Percentiles rank a stretch among this genome's conserved stretches.
Conservation (phyloP, 805 yeast genomes). For the Yamadazyma phyllophila region DNA sequence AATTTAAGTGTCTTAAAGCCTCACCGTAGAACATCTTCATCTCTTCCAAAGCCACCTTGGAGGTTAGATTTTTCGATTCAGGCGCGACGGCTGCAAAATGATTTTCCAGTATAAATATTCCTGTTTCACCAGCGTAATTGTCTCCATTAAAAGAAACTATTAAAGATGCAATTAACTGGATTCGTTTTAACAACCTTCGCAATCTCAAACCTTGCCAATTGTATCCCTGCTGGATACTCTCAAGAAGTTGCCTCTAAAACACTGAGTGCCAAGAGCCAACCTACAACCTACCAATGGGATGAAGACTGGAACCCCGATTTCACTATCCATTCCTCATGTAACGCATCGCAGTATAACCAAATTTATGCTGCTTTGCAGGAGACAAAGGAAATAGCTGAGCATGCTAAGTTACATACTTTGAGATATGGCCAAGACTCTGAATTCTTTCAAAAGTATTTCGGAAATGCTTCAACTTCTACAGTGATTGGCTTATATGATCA, state of each 20-base stretch:
- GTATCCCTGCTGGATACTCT: not conserved
- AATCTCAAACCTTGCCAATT: not conserved
- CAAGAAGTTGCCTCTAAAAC: not conserved
- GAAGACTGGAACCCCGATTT: conserved; percentile 13
- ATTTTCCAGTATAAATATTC: not conserved
- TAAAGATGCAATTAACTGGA: not conserved
- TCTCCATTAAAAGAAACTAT: not conserved
- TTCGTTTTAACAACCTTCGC: not conserved
- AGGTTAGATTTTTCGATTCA: not conserved
- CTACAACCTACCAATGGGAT: conserved; percentile 14
- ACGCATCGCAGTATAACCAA: conserved; percentile 17
- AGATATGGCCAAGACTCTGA: conserved; percentile 30
- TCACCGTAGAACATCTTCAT: not conserved
- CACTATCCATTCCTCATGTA: conserved; percentile 18
- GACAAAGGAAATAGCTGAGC: conserved; percentile 27
- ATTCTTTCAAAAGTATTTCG: conserved; percentile 35
- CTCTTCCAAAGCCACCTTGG: not conserved
- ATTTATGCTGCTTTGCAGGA: conserved; percentile 26
- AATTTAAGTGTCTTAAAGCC: not conserved
- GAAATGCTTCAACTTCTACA: conserved; percentile 31
- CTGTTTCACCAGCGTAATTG: not conserved
- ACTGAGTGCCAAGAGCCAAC: not conserved
- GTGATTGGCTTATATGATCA: conserved; percentile 36
- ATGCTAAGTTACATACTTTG: conserved; percentile 34
- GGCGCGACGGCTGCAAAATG: not conserved